These are phyloP conservation scores for Chaetomium olivaceum DNA, from an alignment of 2,329 filamentous ascomycete genomes.

Conservation along the genomic window DNA sequence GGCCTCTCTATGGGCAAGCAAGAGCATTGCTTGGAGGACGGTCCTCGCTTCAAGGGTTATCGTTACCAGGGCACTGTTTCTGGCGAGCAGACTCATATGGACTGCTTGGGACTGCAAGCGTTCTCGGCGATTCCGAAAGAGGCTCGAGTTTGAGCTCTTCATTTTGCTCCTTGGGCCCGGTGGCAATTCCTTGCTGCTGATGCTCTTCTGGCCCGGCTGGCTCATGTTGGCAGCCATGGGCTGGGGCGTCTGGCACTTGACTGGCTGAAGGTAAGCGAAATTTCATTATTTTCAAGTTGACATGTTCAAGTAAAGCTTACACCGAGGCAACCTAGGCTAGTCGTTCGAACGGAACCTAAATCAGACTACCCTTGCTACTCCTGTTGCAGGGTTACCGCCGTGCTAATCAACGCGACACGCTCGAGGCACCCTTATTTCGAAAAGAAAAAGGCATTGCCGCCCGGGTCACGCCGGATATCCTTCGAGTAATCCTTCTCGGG, in stretches of 20 bases:
- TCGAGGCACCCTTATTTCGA: conserved; percentile 43
- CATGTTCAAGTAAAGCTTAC: conserved; percentile 14
- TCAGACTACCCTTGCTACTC: neutral
- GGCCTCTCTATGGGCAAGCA: conserved; percentile 24
- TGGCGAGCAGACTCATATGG: conserved; percentile 12
- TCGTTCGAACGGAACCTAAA: neutral
- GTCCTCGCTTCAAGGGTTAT: conserved; percentile 22
- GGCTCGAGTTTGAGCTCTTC: conserved; percentile 54
- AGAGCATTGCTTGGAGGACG: conserved; percentile 24
- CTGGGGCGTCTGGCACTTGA: conserved; percentile 39
- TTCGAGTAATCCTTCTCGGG: conserved; percentile 81
- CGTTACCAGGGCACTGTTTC: neutral
- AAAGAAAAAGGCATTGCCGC: conserved; percentile 94
- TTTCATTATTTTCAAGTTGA: neutral
- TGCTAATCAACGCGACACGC: conserved; percentile 1
- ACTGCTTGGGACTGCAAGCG: conserved; percentile 28
- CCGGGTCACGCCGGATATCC: conserved; percentile 76
- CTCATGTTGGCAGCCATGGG: conserved; percentile 45
- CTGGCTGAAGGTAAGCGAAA: conserved; percentile 37
- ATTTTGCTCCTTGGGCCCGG: conserved; percentile 52
- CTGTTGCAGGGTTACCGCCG: neutral
- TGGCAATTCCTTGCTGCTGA: conserved; percentile 49
- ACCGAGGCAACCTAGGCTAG: neutral
- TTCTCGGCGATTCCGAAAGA: conserved; percentile 40
- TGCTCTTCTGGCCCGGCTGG: conserved; percentile 62